Percentiles rank a stretch among this genome's conserved stretches.
These are phyloP conservation scores for Basipetospora chlamydospora DNA, from an alignment of 2,329 filamentous ascomycete genomes.

Conservation along the genomic window DNA sequence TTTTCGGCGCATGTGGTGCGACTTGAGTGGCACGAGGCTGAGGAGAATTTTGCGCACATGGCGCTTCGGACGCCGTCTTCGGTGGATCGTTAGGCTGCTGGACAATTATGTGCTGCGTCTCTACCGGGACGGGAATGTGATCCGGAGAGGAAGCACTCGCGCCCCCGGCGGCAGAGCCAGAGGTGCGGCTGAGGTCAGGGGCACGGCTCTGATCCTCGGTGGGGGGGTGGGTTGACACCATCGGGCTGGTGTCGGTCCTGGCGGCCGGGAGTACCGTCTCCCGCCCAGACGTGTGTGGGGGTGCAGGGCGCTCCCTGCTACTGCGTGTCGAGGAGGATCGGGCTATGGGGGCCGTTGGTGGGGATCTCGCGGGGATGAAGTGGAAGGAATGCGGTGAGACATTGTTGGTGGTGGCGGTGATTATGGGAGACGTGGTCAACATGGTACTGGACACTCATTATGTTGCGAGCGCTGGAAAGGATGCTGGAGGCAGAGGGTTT, in stretches of 20 bases:
- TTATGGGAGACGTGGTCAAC: conserved; percentile 43
- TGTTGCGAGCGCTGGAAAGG: background rate
- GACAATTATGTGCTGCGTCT: too few relatives aligned
- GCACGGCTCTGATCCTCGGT: too few relatives aligned
- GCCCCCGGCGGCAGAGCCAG: too few relatives aligned
- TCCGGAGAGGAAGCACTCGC: too few relatives aligned
- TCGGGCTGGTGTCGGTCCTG: background rate
- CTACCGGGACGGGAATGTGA: too few relatives aligned
- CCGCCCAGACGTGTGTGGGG: background rate
- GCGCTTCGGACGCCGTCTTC: too few relatives aligned
- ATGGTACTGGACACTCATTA: conserved; percentile 23
- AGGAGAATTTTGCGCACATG: too few relatives aligned
- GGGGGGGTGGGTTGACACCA: too few relatives aligned
- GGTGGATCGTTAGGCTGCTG: too few relatives aligned
- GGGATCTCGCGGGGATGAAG: conserved; percentile 20
- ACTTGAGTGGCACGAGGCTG: too few relatives aligned
- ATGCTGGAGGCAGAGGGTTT: too few relatives aligned
- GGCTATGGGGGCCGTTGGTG: background rate
- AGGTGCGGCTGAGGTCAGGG: too few relatives aligned
- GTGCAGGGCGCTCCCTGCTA: background rate
- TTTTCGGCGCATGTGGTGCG: background rate
- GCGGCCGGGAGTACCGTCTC: background rate
- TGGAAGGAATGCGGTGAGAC: conserved; percentile 33
- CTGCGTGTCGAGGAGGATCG: background rate
- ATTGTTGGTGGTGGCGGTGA: conserved; percentile 31